Base-by-base conservation (phyloP, 768 basidiomycete species). In the Lactarius trivialis region DNA sequence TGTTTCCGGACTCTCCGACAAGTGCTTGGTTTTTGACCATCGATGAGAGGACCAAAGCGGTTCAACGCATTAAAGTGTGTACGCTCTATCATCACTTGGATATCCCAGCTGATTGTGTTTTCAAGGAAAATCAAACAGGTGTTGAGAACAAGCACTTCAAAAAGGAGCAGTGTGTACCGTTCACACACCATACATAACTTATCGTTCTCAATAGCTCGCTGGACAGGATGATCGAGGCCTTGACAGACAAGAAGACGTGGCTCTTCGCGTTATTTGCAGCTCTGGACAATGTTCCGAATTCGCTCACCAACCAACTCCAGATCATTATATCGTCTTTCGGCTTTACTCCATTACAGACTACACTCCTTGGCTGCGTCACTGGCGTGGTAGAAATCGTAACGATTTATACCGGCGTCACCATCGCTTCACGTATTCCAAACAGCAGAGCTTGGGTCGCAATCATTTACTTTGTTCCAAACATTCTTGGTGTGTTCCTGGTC, bases 61-160 rank as follows among this genome's bases (percentile, higher is more conserved):
- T 90, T 26, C 78, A 76, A 55, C 81, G 88, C 8, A 80, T 90
- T 61, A 85, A 85, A 76, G 85, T 84, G 50, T 21, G 60, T 62
- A 41, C 11, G n/a, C 4, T 39, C n/a, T 30, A 4, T 26, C 30
- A n/a, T 5, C 4, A 14, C 9, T 26, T 6, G 3, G 26, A 21
- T 6, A 17, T 15, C 19, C 24, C 17, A 36, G 45, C 39, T 37
- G 50, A 56, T 52, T 34, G 6, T 58, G 19, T 24, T 8, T 51
- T 61, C 21, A 65, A 85, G 82, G 80, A 76, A 72, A 89, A 90
- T 65, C 88, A 91, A 81, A 87, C 86, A 0, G 90, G 89, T 33
- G 81, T 90, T 11, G 89, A 91, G 73, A 91, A 89, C 70, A 92
- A 91, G 68, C 79, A 79, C 56, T 91, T 88, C 75, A 91, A 91